phyloP scores from a whole-genome alignment of 257 asterid genomes.

The Nicotiana benthamiana region DNA sequence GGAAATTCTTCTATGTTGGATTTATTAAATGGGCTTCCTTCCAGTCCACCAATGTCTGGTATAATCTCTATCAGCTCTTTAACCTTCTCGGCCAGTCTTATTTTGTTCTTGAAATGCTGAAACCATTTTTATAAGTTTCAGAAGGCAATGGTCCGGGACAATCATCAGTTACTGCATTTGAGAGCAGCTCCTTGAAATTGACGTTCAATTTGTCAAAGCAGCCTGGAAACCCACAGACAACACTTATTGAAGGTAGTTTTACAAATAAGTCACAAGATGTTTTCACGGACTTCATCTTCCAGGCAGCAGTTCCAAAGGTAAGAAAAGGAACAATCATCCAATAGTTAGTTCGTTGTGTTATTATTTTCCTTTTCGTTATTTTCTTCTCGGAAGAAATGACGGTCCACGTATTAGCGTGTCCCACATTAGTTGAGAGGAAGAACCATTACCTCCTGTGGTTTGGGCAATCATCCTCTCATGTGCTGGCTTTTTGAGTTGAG shows the following conservation, averaged over 20 bases:
- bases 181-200: conserved; percentile 65
- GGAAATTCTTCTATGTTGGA: conserved; percentile 76
- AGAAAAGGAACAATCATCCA: background rate
- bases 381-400: background rate
- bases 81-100: conserved; percentile 10
- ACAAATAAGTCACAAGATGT: conserved; percentile 57
- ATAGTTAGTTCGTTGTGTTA: background rate
- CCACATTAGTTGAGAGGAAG: background rate
- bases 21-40: conserved; percentile 66
- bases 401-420: background rate
- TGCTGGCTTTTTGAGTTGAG: background rate
- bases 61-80: conserved; percentile 14
- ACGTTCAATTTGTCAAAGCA: conserved; percentile 74
- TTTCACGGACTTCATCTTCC: conserved; percentile 75
- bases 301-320: conserved; percentile 99
- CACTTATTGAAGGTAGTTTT: conserved; percentile 74
- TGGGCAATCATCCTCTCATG: background rate
- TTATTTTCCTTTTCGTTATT: background rate
- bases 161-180: conserved; percentile 74
- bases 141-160: conserved; percentile 55
- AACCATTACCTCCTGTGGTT: background rate
- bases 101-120: conserved; percentile 8
- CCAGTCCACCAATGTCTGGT: conserved; percentile 56
- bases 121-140: conserved; percentile 26
- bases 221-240: conserved; percentile 60